A percentile compares a stretch with the other conserved stretches of the same genome.
Evolutionary conservation across 164 flowering plant genomes (phyloP).

Genomic region (Hamamelis virginiana): DNA sequence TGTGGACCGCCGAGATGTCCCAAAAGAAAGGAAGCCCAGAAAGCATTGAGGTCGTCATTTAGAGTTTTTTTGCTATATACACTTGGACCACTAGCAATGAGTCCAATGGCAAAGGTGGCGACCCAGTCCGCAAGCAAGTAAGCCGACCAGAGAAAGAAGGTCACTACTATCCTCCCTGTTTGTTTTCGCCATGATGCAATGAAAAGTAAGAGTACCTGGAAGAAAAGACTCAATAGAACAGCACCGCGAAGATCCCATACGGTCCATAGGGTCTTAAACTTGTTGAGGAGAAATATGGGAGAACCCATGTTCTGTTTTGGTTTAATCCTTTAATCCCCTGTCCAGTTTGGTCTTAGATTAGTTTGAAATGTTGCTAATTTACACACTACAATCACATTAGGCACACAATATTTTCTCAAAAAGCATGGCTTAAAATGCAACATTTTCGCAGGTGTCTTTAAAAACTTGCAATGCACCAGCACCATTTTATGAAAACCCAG

Average conservation of each 20-base stretch:
- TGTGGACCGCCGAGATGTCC: too few relatives aligned
- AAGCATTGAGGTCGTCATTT: too few relatives aligned
- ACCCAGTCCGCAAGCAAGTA: background rate
- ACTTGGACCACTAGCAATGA: background rate
- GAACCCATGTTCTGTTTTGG: background rate
- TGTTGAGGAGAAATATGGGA: too few relatives aligned
- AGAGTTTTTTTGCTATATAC: background rate
- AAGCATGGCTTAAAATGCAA: too few relatives aligned
- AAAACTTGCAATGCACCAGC: too few relatives aligned
- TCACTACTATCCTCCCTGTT: background rate
- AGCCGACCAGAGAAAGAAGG: background rate
- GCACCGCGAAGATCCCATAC: background rate
- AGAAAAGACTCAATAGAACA: background rate
- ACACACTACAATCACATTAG: too few relatives aligned
- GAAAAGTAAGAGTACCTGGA: background rate
- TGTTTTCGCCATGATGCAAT: background rate
- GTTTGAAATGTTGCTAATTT: too few relatives aligned
- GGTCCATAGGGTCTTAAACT: background rate
- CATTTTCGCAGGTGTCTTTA: too few relatives aligned
- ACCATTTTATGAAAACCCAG: too few relatives aligned
- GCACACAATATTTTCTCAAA: too few relatives aligned
- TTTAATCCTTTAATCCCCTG: background rate
- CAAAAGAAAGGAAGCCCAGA: conserved; percentile 39
- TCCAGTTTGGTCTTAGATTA: too few relatives aligned
- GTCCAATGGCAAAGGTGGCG: background rate